Evolutionary conservation across 768 basidiomycete species (phyloP), one percentile per base, ranked within the genome.

Genomic region (Leucogyrophana mollusca): DNA sequence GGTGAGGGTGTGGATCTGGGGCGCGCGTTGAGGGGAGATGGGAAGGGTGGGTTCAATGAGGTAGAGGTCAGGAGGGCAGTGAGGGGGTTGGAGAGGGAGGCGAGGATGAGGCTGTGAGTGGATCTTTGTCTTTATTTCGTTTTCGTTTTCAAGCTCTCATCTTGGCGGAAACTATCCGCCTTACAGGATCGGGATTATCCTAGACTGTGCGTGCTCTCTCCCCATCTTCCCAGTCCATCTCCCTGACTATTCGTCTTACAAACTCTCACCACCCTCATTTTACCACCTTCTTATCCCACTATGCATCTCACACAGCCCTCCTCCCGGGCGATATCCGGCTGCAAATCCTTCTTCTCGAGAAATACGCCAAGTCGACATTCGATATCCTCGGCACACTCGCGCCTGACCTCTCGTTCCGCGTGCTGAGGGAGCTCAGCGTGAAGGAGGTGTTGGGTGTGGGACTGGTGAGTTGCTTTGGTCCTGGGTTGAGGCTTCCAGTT

Each of bases 321-420:
- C 73, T 90, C 52, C 91, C 92, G 0, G 89, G 90, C 24, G 92
- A 94, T 55, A 88, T 94, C 24, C 80, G 79, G 9, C 73, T 89
- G 5, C 92, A 93, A 61, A 90, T 94, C 35, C 74, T 87, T 1
- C 79, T 90, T 2, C 77, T 95, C 14, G 81, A 93, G 64, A 90
- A 91, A 63, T 94, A 95, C 54, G 77, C 79, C 27, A 81, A 77
- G 55, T 87, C 87, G 10, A 87, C 89, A 5, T 89, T 89, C 56
- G 93, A 95, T 58, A 74, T 95, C 40, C 70, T 94, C 23, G 85
- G 87, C 6, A 75, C 76, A 36, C 73, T 94, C 14, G 74, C 85
- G 0, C 83, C 83, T 0, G 76, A 83, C 16, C 64, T 93, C 1
- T 77, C 82, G 0, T 73, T 85, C 51, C 74, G 77, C 36, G 73